Evolutionary conservation across 2,329 filamentous ascomycete genomes (phyloP), one percentile per base, ranked within the genome.

Genomic region (Trichoderma endophyticum): DNA sequence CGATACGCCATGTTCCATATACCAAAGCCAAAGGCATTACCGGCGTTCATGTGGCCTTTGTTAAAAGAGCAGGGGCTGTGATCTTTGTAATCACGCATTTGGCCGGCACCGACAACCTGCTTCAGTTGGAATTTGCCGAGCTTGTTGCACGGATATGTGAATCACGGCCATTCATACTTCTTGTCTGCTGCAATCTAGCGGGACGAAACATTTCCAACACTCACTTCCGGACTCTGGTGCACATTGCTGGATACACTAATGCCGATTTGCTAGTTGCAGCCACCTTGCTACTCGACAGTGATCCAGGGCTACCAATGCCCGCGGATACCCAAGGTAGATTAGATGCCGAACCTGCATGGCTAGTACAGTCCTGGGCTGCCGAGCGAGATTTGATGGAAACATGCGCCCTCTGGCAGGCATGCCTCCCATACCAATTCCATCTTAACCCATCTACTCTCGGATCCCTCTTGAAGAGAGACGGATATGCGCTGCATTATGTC

Each of bases 1-100:
- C 85, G 79, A 84, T 94, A 73, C 88, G 90, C 24, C 92, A 94
- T 78, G 88, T 93, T 57, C 91, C 92, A 6, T 95, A 93, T 77
- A 88, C 89, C 6, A 87, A 89, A 61, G 84, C 85, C 67, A 81
- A 84, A 72, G 91, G 91, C 56, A 89, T 93, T 78, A 92, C 89
- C 3, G 84, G 85, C 26, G 86, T 88, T 59, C 90, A 94, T 79
- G 81, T 86, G 63, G 86, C 85, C 66, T 92, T 92, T 76, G 86
- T 93, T 68, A 86, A 84, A 71, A 83, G 87, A 70, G 89, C 90
- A 4, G 86, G 85, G 61, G 85, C 85, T 1, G 83, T 92, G 43
- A 80, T 93, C 15, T 88, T 92, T 72, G 86, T 93, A 71, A 84
- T 90, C 54, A 86, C 86, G 4, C 85, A 85, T 2, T 82, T 83